Conservation (phyloP, 306 rosid species). For the Pterocarpus macrocarpus region DNA sequence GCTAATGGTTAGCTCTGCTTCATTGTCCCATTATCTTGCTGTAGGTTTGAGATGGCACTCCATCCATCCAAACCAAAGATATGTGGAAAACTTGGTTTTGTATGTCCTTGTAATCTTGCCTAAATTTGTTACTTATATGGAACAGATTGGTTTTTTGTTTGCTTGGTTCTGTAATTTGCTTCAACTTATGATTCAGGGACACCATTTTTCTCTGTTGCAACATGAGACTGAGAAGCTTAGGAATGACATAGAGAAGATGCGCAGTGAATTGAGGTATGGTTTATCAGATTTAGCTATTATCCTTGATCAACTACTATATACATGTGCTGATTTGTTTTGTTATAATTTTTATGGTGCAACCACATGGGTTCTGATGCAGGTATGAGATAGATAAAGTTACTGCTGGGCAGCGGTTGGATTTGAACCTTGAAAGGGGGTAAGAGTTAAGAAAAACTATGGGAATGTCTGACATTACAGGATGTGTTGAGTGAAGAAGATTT, state of each 20-base stretch:
- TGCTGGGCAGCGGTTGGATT: slow-evolving; percentile 94
- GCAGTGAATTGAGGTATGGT: slow-evolving; percentile 80
- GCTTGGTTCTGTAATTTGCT: slow-evolving; percentile 8
- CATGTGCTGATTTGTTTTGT: slow-evolving; percentile 3
- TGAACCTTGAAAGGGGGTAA: slow-evolving; percentile 98
- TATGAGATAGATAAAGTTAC: slow-evolving; percentile 95
- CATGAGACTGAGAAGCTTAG: slow-evolving; percentile 92
- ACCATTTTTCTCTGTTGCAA: slow-evolving; percentile 91
- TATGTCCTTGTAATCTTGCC: not conserved
- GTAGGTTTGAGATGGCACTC: too few species aligned
- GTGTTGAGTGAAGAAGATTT: too few species aligned
- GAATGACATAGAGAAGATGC: slow-evolving; percentile 95
- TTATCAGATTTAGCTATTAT: not conserved
- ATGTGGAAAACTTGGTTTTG: too few species aligned
- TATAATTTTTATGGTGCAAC: slow-evolving; percentile 35
- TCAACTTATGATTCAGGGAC: slow-evolving; percentile 66
- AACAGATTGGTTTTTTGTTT: slow-evolving; percentile 18
- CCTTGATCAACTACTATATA: slow-evolving; percentile 19
- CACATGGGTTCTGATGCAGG: slow-evolving; percentile 60
- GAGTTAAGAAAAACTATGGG: slow-evolving; percentile 11
- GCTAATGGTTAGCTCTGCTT: too few species aligned
- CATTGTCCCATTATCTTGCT: too few species aligned
- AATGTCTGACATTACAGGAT: too few species aligned
- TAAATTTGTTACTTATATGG: not conserved
- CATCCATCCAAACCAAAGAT: too few species aligned